Evolutionary conservation across 2,329 filamentous ascomycete species (phyloP), one percentile per base, ranked within the genome.

Genomic region (Aspergillus brasiliensis): DNA sequence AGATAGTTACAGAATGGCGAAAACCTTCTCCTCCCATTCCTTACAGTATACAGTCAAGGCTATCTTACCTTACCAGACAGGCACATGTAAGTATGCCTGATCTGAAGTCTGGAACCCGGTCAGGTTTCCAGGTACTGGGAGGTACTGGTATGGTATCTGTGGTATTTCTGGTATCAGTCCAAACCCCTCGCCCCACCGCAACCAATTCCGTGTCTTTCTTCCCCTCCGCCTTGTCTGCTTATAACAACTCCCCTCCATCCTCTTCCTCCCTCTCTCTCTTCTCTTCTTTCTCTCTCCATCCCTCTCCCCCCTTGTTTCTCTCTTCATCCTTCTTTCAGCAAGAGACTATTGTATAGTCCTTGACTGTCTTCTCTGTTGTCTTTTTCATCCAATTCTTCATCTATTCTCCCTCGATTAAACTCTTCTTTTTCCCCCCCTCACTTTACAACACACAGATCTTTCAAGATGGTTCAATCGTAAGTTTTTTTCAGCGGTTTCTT

Each of bases 391-490:
- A 37, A 47, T 34, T 34, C 38, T 49, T 61, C 47, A 61, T 44
- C 38, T 27, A 17, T 52, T 38, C 19, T 37, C 53, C 49, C 46
- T 49, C 27, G 46, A 44, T 56, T 48, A 40, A 54, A 25, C 19
- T 49, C 42, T 59, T 59, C 44, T 38, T 52, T 57, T 65, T 48
- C 44, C 62, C 58, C 17, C 21, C 19, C 17, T 31, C 28, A 56
- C 42, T 61, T 51, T 62, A 51, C 64, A 13, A 60, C 62, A 51
- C 62, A 70, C 59, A 73, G 38, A 72, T 68, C 68, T 65, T 64
- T 78, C 76, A 84, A 74, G 69, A 86, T 86, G 83, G 83, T 85
- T 81, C 82, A 84, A 81, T 86, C 83, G 83, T 85, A 77, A 75
- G 83, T 49, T 42, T 28, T 13, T 52, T 48, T 10, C 51, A n/a